Evolutionary conservation across 2,329 filamentous ascomycete species (phyloP).

Genomic region (Gliomastix tumulicola): DNA sequence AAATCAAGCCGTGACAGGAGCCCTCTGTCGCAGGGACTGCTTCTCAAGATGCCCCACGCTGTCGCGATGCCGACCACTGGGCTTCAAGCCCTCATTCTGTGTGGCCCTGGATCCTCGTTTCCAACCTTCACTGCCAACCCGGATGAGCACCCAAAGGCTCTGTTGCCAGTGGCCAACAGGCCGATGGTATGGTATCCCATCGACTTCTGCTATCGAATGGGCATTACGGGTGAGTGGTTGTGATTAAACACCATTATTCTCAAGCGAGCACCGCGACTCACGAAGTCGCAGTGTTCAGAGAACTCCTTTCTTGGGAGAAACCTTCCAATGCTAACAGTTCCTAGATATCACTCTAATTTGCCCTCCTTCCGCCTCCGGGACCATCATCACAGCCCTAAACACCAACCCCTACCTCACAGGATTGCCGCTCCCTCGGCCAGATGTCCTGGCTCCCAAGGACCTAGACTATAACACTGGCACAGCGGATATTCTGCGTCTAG

Average conservation of each 20-base stretch:
- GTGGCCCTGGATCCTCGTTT: slow-evolving; percentile 74
- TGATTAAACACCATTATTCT: too few relatives aligned
- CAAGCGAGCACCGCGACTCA: too few relatives aligned
- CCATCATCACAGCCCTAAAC: slow-evolving; percentile 63
- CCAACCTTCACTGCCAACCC: slow-evolving; percentile 77
- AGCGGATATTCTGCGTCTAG: slow-evolving; percentile 77
- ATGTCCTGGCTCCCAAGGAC: slow-evolving; percentile 67
- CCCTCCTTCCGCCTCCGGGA: slow-evolving; percentile 57
- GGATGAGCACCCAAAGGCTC: slow-evolving; percentile 73
- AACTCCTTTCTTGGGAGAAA: too few relatives aligned
- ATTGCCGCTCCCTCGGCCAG: slow-evolving; percentile 65
- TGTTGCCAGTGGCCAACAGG: slow-evolving; percentile 75
- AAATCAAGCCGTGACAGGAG: too few relatives aligned
- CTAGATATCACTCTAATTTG: slow-evolving; percentile 58
- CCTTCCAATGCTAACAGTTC: slow-evolving; percentile 15
- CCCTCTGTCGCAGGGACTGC: slow-evolving; percentile 6
- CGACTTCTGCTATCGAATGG: slow-evolving; percentile 77
- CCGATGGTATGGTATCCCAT: slow-evolving; percentile 89
- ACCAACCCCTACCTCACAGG: slow-evolving; percentile 73
- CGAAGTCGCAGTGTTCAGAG: too few relatives aligned
- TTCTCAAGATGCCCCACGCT: slow-evolving; percentile 62
- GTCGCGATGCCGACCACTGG: slow-evolving; percentile 65
- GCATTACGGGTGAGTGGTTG: slow-evolving; percentile 66
- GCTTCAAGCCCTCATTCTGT: slow-evolving; percentile 77
- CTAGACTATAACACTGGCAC: slow-evolving; percentile 83